Conservation (phyloP, 495 filamentous ascomycete species). For the Geoglossum glabrum region DNA sequence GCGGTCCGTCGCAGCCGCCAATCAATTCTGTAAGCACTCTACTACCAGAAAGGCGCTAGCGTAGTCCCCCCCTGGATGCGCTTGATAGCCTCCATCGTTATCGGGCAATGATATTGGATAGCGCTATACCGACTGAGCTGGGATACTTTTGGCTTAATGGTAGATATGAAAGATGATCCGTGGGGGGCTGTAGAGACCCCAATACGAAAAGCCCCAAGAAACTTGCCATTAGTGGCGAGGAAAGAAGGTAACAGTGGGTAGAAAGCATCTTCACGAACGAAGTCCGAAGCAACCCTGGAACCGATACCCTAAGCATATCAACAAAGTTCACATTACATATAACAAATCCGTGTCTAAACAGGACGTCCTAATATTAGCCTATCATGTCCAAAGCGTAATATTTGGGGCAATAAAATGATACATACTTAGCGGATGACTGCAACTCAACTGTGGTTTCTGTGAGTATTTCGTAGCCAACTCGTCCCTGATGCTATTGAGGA, state of each 20-base stretch:
- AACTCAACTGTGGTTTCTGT: constrained; percentile 92
- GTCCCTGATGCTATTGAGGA: constrained; percentile 88
- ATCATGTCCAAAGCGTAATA: background rate
- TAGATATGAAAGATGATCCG: background rate
- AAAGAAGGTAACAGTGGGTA: background rate
- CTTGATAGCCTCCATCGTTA: background rate
- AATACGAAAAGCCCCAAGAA: background rate
- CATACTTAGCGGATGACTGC: constrained; percentile 88
- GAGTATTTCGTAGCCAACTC: constrained; percentile 75
- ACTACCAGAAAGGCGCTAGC: background rate
- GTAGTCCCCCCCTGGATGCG: background rate
- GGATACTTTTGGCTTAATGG: background rate
- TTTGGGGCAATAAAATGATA: constrained; percentile 10
- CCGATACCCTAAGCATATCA: constrained; percentile 11
- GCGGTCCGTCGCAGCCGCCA: too few species aligned
- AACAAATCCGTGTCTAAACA: constrained; percentile 15
- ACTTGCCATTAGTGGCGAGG: constrained; percentile 1
- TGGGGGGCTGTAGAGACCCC: background rate
- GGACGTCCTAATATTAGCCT: background rate
- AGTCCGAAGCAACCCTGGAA: constrained; percentile 8
- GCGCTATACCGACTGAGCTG: background rate
- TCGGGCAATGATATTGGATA: background rate
- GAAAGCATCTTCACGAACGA: background rate
- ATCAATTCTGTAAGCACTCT: background rate
- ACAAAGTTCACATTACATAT: constrained; percentile 18